Evolutionary conservation across 108 stramenopile species (phyloP).

Genomic region (Cyclostephanos tholiformis): DNA sequence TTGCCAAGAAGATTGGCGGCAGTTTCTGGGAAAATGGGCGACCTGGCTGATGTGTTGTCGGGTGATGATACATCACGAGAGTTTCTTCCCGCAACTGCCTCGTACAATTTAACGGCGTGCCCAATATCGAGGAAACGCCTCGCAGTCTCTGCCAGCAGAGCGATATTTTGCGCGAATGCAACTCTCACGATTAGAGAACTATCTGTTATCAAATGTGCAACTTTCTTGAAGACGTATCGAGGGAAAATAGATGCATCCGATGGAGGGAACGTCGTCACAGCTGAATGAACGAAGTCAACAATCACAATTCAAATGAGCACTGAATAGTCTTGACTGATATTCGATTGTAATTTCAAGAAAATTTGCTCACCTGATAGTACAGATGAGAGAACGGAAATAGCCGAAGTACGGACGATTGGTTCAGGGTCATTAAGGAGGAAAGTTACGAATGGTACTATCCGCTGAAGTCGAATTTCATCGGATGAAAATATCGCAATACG

Average conservation of each 20-base stretch:
- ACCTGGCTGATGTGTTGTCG: neutral
- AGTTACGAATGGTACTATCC: constrained; percentile 90
- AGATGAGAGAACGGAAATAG: constrained; percentile 70
- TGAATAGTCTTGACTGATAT: neutral
- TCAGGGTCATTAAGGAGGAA: constrained; percentile 86
- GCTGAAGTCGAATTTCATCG: constrained; percentile 91
- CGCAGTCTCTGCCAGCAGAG: constrained; percentile 82
- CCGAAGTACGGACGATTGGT: constrained; percentile 80
- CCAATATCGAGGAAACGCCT: constrained; percentile 89
- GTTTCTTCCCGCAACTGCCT: constrained; percentile 59
- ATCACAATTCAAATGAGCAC: neutral
- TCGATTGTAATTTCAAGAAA: neutral
- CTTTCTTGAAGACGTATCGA: constrained; percentile 92
- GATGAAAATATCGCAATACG: constrained; percentile 73
- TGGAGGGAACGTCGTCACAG: constrained; percentile 81
- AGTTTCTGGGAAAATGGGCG: constrained; percentile 31
- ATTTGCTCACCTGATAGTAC: constrained; percentile 49
- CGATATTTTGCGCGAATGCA: constrained; percentile 85
- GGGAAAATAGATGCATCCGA: constrained; percentile 94
- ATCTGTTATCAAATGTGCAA: constrained; percentile 87
- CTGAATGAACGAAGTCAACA: neutral
- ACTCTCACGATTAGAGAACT: constrained; percentile 79
- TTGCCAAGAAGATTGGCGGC: constrained; percentile 40
- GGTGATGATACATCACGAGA: constrained; percentile 20
- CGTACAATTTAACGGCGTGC: constrained; percentile 80